Evolutionary conservation across 257 asterid genomes (phyloP).

Genomic region (Catharanthus roseus): DNA sequence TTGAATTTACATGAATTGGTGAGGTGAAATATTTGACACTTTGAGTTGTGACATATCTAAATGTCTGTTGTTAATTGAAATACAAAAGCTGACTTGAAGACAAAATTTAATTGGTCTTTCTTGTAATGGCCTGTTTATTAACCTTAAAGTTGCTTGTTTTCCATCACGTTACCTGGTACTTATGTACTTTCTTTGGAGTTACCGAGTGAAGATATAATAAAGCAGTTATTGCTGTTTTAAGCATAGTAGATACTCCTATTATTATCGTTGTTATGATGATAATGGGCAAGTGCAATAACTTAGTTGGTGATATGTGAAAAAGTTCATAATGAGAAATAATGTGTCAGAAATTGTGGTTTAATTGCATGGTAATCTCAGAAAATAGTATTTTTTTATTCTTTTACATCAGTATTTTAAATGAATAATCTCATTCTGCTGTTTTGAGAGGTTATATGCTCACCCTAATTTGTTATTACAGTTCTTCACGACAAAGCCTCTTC

Average conservation of each 20-base stretch:
- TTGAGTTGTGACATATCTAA: not conserved
- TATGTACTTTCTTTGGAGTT: not conserved
- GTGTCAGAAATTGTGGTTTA: too few relatives aligned
- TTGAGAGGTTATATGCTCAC: not conserved
- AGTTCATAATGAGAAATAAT: not conserved
- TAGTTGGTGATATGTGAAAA: not conserved
- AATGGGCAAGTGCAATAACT: not conserved
- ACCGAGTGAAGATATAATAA: not conserved
- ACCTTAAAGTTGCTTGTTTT: not conserved
- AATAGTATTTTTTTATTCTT: not conserved
- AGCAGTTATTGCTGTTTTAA: not conserved
- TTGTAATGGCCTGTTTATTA: not conserved
- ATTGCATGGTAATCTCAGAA: not conserved
- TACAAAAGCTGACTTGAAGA: not conserved
- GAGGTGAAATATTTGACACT: not conserved
- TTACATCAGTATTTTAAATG: not conserved
- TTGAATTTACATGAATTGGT: not conserved
- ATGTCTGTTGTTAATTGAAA: not conserved
- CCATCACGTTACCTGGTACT: not conserved
- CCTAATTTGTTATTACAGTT: conserved; percentile 38
- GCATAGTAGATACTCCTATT: not conserved
- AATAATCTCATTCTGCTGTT: not conserved
- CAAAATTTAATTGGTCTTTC: not conserved
- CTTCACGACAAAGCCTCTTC: conserved; percentile 73
- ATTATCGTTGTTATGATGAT: not conserved